Evolutionary conservation across 768 basidiomycete species (phyloP).

Genomic region (Neoboletus magnificus): DNA sequence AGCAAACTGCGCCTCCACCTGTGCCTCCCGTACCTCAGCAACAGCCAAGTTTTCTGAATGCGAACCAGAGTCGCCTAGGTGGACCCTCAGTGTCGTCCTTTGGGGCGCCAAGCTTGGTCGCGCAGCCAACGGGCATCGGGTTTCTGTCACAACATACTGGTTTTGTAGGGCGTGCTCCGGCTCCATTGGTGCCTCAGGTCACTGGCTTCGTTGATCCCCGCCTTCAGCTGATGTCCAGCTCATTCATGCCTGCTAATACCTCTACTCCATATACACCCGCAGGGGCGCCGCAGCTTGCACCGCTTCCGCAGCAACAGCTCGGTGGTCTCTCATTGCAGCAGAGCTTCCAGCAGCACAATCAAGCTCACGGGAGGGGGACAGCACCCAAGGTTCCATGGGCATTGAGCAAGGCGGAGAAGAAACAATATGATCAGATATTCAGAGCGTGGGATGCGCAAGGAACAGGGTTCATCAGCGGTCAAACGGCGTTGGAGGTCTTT

Average conservation of each 20-base stretch:
- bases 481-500: constrained; percentile 87
- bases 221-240: constrained; percentile 83
- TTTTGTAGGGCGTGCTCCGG: constrained; percentile 42
- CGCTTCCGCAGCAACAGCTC: constrained; percentile 51
- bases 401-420: constrained; percentile 85
- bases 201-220: constrained; percentile 85
- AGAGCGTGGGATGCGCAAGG: constrained; percentile 87
- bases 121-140: constrained; percentile 24
- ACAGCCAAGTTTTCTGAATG: constrained; percentile 50
- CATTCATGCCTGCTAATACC: constrained; percentile 81
- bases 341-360: constrained; percentile 85
- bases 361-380: constrained; percentile 61
- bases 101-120: constrained; percentile 7
- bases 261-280: constrained; percentile 57
- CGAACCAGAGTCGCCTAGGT: constrained; percentile 49
- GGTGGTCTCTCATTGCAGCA: constrained; percentile 67
- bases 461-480: constrained; percentile 83
- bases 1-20: constrained; percentile 43
- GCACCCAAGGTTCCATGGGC: constrained; percentile 81
- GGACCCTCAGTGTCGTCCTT: constrained; percentile 23
- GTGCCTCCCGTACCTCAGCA: constrained; percentile 35
- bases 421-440: constrained; percentile 95
- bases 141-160: constrained; percentile 38
- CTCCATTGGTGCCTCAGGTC: constrained; percentile 63
- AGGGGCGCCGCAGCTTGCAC: constrained; percentile 60